Percentiles rank a stretch among this genome's conserved stretches.
phyloP scores from a whole-genome alignment of 2,329 filamentous ascomycete species.

The Pezicula radicicola region DNA sequence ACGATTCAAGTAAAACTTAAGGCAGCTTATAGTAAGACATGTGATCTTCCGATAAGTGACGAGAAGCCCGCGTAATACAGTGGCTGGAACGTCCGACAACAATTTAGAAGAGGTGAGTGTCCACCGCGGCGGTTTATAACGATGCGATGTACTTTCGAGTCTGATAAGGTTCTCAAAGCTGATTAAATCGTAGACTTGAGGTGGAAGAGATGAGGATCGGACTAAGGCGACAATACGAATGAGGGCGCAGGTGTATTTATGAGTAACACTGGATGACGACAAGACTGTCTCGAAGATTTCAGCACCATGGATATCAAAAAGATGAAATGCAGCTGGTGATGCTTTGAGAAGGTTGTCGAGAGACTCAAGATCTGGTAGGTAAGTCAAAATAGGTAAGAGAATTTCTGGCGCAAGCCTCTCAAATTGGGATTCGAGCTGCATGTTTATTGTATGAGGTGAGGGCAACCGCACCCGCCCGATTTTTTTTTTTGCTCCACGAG shows the following conservation, averaged over 20 bases:
- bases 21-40: constrained; percentile 3
- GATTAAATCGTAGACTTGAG: constrained; percentile 1
- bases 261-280: constrained; percentile 1
- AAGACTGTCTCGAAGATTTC: constrained; percentile 4
- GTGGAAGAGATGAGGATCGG: constrained; percentile 2
- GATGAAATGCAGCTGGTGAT: constrained; percentile 7
- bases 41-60: constrained; percentile 4
- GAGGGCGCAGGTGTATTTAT: constrained; percentile 4
- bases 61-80: constrained; percentile 4
- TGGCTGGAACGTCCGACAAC: neutral
- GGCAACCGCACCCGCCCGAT: too few species aligned
- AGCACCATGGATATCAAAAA: constrained; percentile 1
- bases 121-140: neutral
- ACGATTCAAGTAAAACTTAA: constrained; percentile 7
- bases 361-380: constrained; percentile 1
- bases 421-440: neutral
- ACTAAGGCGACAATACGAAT: constrained; percentile 5
- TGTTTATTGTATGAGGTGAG: neutral
- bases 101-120: neutral
- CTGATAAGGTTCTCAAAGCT: constrained; percentile 2
- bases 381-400: constrained; percentile 3
- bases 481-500: too few species aligned
- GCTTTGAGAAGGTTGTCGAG: constrained; percentile 8
- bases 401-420: neutral
- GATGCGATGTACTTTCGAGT: constrained; percentile 3